Evolutionary conservation across 2,329 filamentous ascomycete species (phyloP).

Genomic region (Cytospora mali): DNA sequence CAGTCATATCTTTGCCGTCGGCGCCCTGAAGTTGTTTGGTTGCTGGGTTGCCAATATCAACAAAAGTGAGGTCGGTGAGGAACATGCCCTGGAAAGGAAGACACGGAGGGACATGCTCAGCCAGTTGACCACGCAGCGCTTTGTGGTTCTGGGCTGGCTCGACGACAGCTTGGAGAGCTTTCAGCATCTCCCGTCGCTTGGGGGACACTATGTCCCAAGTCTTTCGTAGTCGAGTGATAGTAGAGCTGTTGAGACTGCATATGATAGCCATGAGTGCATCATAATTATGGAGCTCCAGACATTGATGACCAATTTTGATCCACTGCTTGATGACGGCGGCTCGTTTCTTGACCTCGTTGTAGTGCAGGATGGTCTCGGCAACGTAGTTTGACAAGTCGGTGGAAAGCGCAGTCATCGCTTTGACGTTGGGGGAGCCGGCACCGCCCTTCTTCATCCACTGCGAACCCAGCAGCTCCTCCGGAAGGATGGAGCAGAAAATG

Average conservation of each 20-base stretch:
- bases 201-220: constrained; percentile 90
- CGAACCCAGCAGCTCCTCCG: constrained; percentile 86
- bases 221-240: constrained; percentile 81
- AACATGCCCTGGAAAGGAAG: constrained; percentile 96
- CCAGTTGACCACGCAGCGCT: constrained; percentile 77
- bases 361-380: constrained; percentile 85
- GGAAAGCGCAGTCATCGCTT: constrained; percentile 89
- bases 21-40: constrained; percentile 71
- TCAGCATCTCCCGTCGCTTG: constrained; percentile 80
- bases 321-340: constrained; percentile 93
- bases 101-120: constrained; percentile 87
- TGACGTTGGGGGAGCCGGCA: constrained; percentile 81
- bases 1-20: constrained; percentile 60
- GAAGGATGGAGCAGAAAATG: constrained; percentile 88
- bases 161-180: constrained; percentile 79
- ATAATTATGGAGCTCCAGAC: constrained; percentile 90
- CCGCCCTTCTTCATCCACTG: constrained; percentile 93
- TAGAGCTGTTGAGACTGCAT: constrained; percentile 89
- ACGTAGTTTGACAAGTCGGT: constrained; percentile 93
- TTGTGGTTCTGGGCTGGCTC: constrained; percentile 92
- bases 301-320: constrained; percentile 91
- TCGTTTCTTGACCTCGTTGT: constrained; percentile 90
- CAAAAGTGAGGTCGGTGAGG: constrained; percentile 92
- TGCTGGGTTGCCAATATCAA: constrained; percentile 89
- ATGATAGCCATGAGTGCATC: constrained; percentile 97